Conservation (phyloP, 2,329 filamentous ascomycete genomes). For the Davidsoniella australis region DNA sequence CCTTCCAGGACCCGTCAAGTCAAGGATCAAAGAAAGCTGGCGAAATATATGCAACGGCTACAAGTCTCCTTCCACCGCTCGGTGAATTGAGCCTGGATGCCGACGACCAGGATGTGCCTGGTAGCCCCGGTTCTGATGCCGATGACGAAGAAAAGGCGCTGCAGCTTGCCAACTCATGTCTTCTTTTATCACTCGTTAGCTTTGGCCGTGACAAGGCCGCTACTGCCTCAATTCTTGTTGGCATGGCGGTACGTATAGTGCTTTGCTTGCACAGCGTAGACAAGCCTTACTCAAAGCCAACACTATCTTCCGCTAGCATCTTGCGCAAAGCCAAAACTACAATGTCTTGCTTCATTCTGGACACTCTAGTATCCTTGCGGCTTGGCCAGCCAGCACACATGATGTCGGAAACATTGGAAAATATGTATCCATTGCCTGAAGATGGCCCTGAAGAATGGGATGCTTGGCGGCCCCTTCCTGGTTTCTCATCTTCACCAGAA, state of each 20-base stretch:
- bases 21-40: constrained; percentile 16
- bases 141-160: constrained; percentile 27
- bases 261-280: constrained; percentile 17
- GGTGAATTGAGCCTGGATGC: neutral
- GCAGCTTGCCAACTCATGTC: constrained; percentile 24
- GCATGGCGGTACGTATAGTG: constrained; percentile 37
- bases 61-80: constrained; percentile 26
- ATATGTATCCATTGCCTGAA: constrained; percentile 35
- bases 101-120: neutral
- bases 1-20: constrained; percentile 31
- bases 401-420: constrained; percentile 27
- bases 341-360: constrained; percentile 45
- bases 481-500: constrained; percentile 18
- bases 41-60: constrained; percentile 33
- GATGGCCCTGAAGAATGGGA: constrained; percentile 61
- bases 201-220: constrained; percentile 39
- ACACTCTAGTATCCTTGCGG: constrained; percentile 37
- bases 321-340: constrained; percentile 15
- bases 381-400: constrained; percentile 34
- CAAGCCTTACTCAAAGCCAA: neutral
- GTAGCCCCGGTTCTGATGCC: constrained; percentile 21
- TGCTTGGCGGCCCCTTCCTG: constrained; percentile 42
- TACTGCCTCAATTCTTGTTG: constrained; percentile 47
- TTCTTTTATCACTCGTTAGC: constrained; percentile 45
- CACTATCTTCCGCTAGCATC: constrained; percentile 12